Conservation (phyloP, 768 basidiomycete genomes). For the Psilocybe azurescens region DNA sequence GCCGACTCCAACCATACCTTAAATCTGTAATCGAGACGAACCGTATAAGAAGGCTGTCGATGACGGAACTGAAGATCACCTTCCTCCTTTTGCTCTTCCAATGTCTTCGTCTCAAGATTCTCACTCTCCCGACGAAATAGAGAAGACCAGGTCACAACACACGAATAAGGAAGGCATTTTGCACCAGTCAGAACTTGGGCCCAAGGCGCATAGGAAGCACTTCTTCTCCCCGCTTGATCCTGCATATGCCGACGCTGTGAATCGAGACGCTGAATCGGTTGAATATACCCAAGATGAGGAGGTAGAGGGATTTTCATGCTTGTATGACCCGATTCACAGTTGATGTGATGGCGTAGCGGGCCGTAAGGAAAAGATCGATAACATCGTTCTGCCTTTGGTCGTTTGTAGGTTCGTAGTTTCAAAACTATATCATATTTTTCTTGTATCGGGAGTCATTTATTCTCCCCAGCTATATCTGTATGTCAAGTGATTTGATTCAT, state of each 20-base stretch:
- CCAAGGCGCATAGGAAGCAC: constrained; percentile 44
- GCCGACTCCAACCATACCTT: not conserved
- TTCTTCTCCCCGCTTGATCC: constrained; percentile 56
- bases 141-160: constrained; percentile 19
- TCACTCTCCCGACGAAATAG: constrained; percentile 13
- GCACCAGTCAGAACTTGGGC: constrained; percentile 45
- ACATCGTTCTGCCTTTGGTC: constrained; percentile 53
- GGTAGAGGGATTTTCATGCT: constrained; percentile 29
- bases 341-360: constrained; percentile 32
- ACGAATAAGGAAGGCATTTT: constrained; percentile 39
- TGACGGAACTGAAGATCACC: not conserved
- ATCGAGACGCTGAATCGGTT: constrained; percentile 53
- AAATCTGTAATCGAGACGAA: not conserved
- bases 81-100: constrained; percentile 3
- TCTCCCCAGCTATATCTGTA: constrained; percentile 50
- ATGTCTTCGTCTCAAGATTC: constrained; percentile 14
- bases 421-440: not conserved
- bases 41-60: constrained; percentile 11
- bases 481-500: constrained; percentile 23
- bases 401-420: constrained; percentile 46
- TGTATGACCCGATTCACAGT: not conserved
- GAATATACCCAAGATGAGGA: constrained; percentile 56
- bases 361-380: constrained; percentile 57
- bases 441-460: too few species aligned
- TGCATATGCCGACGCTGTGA: constrained; percentile 52